Evolutionary conservation across 108 stramenopile species (phyloP).

Genomic region (Nannochloropsis granulata): DNA sequence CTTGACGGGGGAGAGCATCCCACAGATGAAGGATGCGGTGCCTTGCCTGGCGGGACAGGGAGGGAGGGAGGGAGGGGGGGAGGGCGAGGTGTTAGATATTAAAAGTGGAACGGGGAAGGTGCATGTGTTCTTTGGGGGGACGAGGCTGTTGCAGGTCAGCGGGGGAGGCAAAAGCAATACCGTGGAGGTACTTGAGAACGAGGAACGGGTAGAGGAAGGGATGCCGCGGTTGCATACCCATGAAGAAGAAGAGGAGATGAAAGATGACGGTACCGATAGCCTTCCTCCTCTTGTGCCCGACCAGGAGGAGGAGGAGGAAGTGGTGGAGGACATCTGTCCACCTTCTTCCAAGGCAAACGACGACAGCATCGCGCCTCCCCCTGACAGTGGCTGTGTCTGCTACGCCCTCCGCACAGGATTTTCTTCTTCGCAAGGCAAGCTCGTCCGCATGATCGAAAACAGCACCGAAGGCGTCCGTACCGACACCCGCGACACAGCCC

Average conservation of each 20-base stretch:
- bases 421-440: slow-evolving; percentile 82
- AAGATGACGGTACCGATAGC: not conserved
- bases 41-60: slow-evolving; percentile 8
- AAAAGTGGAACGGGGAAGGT: slow-evolving; percentile 58
- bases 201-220: slow-evolving; percentile 9
- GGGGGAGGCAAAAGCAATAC: not conserved
- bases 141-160: slow-evolving; percentile 82
- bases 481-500: slow-evolving; percentile 72
- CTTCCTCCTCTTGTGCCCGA: not conserved
- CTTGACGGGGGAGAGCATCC: slow-evolving; percentile 77
- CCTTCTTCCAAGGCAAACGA: not conserved
- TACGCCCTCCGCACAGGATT: slow-evolving; percentile 92
- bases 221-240: slow-evolving; percentile 7
- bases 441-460: slow-evolving; percentile 95
- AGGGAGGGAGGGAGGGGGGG: slow-evolving; percentile 43
- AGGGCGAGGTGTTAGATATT: slow-evolving; percentile 24
- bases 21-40: slow-evolving; percentile 80
- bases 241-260: slow-evolving; percentile 4
- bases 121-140: slow-evolving; percentile 79
- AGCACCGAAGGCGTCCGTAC: slow-evolving; percentile 79
- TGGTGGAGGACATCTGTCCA: not conserved
- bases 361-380: slow-evolving; percentile 39
- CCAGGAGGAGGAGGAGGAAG: not conserved
- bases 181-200: slow-evolving; percentile 1
- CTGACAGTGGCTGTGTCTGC: slow-evolving; percentile 71